Evolutionary conservation across 73 alveolate species (phyloP), one percentile per base, ranked within the genome.

Genomic region (Paramecium caudatum): DNA sequence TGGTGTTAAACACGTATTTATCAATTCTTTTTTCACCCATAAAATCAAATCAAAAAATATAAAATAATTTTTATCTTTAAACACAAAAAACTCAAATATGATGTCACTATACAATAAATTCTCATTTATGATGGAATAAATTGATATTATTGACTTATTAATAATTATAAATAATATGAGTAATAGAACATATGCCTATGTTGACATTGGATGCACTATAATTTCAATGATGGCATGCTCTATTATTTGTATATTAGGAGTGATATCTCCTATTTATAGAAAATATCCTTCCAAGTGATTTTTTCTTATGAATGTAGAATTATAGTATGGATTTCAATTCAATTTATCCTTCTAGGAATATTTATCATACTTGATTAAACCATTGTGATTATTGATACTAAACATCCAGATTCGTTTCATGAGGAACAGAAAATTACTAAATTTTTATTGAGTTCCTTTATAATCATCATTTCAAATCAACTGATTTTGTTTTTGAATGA

Each of bases 11-110:
- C n/a, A 50, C 15, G 36, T 86, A 86, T 46, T 86, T 78, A 8
- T 86, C 93, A 3, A 86, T 86, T 10, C 93, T 70, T 46, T 86
- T 86, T 5, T 74, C 88, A 19, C 55, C 47, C 88, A 74, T 74
- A 9, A 48, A 48, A n/a, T n/a, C n/a, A n/a, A n/a, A n/a, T n/a
- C n/a, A n/a, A n/a, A n/a, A n/a, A n/a, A n/a, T n/a, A n/a, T n/a
- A n/a, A n/a, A n/a, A n/a, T n/a, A n/a, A n/a, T n/a, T n/a, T n/a
- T n/a, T n/a, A n/a, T n/a, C n/a, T n/a, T n/a, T n/a, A n/a, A n/a
- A n/a, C n/a, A n/a, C n/a, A n/a, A n/a, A n/a, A n/a, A n/a, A n/a
- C n/a, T n/a, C n/a, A n/a, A n/a, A n/a, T n/a, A n/a, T n/a, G n/a
- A n/a, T n/a, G n/a, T n/a, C n/a, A n/a, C n/a, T n/a, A n/a, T n/a